Evolutionary conservation across 805 yeast species (phyloP).

Genomic region (Henningerozyma blattae): DNA sequence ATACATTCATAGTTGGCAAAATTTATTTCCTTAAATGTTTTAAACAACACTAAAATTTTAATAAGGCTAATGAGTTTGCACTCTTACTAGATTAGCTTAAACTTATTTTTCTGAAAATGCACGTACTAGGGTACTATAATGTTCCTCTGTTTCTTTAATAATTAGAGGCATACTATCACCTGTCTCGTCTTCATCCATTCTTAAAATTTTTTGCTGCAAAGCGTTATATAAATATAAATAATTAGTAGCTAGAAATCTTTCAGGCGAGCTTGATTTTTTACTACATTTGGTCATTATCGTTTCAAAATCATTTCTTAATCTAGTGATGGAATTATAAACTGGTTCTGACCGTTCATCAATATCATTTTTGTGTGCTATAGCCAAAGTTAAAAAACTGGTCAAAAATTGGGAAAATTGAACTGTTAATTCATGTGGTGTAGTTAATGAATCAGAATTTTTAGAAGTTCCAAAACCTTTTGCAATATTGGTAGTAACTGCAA

Average conservation of each 20-base stretch:
- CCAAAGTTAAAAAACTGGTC: constrained; percentile 55
- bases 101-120: constrained; percentile 9
- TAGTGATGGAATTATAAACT: constrained; percentile 49
- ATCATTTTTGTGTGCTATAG: constrained; percentile 23
- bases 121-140: constrained; percentile 19
- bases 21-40: too few species aligned
- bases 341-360: constrained; percentile 46
- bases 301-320: constrained; percentile 75
- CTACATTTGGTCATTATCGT: constrained; percentile 61
- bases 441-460: constrained; percentile 18
- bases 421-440: constrained; percentile 51
- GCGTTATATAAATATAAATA: constrained; percentile 24
- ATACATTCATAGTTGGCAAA: too few species aligned
- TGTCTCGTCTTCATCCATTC: constrained; percentile 4
- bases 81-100: too few species aligned
- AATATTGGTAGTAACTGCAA: constrained; percentile 21
- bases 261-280: constrained; percentile 40
- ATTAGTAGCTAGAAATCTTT: constrained; percentile 56
- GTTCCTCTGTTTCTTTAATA: constrained; percentile 20
- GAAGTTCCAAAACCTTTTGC: constrained; percentile 19
- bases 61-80: too few species aligned
- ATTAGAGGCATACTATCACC: constrained; percentile 10
- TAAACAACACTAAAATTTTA: too few species aligned
- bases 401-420: constrained; percentile 68
- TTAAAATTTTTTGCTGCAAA: constrained; percentile 14